phyloP scores from a whole-genome alignment of 2,329 filamentous ascomycete genomes.

The Beauveria pseudobassiana region DNA sequence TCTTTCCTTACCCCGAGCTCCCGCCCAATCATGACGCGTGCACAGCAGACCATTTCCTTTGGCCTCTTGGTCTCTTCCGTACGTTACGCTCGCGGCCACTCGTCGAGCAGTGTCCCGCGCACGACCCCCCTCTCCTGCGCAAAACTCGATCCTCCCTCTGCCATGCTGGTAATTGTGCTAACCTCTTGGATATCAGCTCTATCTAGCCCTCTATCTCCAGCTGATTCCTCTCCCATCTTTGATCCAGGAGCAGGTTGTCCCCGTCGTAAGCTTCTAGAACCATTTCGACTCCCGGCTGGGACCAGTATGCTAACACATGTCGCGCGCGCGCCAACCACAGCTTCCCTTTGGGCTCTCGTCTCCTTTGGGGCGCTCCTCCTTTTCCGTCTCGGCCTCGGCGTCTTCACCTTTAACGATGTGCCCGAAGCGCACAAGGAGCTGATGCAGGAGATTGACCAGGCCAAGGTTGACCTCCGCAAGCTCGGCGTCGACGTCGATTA shows the following conservation, averaged over 20 bases:
- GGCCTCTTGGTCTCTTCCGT: slow-evolving; percentile 83
- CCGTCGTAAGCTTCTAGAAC: slow-evolving; percentile 58
- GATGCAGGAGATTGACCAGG: slow-evolving; percentile 73
- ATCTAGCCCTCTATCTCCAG: slow-evolving; percentile 77
- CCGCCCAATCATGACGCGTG: slow-evolving; percentile 76
- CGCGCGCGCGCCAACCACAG: slow-evolving; percentile 35
- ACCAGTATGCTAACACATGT: neutral
- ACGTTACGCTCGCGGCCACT: slow-evolving; percentile 20
- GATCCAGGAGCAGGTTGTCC: slow-evolving; percentile 78
- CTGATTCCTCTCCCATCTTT: slow-evolving; percentile 72
- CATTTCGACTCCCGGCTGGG: neutral
- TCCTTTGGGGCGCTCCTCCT: slow-evolving; percentile 88
- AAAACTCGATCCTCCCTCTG: neutral
- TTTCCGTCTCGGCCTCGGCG: slow-evolving; percentile 83
- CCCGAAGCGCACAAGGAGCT: slow-evolving; percentile 85
- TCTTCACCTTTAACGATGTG: slow-evolving; percentile 95
- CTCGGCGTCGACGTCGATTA: slow-evolving; percentile 75
- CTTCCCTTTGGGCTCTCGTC: slow-evolving; percentile 85
- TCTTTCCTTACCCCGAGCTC: slow-evolving; percentile 4
- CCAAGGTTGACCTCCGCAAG: slow-evolving; percentile 63
- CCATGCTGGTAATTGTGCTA: slow-evolving; percentile 9
- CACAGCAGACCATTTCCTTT: slow-evolving; percentile 84
- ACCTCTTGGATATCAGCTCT: slow-evolving; percentile 54
- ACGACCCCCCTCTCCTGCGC: neutral
- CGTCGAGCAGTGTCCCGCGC: neutral